Evolutionary conservation across 495 filamentous ascomycete genomes (phyloP).

Genomic region (Neurospora sp.): DNA sequence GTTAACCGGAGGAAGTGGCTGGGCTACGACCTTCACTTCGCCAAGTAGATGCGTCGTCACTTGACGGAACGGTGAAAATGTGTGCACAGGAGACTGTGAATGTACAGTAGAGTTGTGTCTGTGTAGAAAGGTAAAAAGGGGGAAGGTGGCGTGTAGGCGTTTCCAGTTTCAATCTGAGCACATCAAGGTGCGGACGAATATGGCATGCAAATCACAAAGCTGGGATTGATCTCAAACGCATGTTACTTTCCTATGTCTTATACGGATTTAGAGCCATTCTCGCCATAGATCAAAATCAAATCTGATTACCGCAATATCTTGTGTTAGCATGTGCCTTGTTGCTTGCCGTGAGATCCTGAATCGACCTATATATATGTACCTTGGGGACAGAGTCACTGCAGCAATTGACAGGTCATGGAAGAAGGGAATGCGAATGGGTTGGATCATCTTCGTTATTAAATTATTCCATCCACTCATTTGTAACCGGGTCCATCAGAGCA

Average conservation of each 20-base stretch:
- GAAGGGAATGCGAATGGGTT: too few relatives aligned
- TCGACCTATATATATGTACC: background rate
- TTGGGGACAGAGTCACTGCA: background rate
- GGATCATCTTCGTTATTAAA: background rate
- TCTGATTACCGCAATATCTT: background rate
- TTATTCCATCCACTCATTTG: background rate
- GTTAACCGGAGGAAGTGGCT: slow-evolving; percentile 89
- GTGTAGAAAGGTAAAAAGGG: background rate
- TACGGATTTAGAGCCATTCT: background rate
- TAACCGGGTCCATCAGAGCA: background rate
- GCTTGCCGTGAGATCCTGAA: background rate
- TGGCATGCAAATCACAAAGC: background rate
- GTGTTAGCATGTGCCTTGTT: background rate
- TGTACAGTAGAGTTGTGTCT: background rate
- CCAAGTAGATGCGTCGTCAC: slow-evolving; percentile 54
- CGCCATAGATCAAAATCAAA: background rate
- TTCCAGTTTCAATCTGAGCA: background rate
- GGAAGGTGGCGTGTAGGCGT: background rate
- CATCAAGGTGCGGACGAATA: background rate
- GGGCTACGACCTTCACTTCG: slow-evolving; percentile 95
- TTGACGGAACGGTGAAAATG: background rate
- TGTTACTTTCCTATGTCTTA: background rate
- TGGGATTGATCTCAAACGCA: background rate
- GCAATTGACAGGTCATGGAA: background rate
- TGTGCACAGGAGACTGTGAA: background rate